Evolutionary conservation across 495 filamentous ascomycete genomes (phyloP).

Genomic region (Pyronema omphalodes): DNA sequence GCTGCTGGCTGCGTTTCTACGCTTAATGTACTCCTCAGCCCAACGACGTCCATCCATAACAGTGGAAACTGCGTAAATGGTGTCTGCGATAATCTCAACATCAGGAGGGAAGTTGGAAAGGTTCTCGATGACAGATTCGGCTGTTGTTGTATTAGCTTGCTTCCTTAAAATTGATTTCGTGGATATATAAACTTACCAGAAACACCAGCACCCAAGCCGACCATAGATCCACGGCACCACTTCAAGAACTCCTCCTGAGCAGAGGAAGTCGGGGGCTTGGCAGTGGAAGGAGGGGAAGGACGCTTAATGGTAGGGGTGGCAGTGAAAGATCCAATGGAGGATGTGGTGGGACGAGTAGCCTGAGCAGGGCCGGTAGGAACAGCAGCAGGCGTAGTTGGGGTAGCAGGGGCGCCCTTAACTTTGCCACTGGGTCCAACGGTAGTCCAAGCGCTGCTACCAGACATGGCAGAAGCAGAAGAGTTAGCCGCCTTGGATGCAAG

Average conservation of each 20-base stretch:
- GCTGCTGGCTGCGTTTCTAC: conserved; percentile 78
- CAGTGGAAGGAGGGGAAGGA: conserved; percentile 20
- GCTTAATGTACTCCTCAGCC: conserved; percentile 80
- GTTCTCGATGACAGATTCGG: conserved; percentile 59
- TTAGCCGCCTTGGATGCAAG: conserved; percentile 60
- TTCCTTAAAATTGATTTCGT: not conserved
- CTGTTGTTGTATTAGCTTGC: conserved; percentile 31
- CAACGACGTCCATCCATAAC: conserved; percentile 85
- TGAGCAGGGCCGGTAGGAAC: conserved; percentile 34
- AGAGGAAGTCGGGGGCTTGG: conserved; percentile 36
- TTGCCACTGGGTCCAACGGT: conserved; percentile 93
- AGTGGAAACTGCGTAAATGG: conserved; percentile 65
- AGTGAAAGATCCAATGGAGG: conserved; percentile 27
- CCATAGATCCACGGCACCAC: conserved; percentile 65
- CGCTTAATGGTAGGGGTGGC: conserved; percentile 11
- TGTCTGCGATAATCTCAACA: conserved; percentile 64
- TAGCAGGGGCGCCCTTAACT: conserved; percentile 42
- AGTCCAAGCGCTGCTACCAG: conserved; percentile 57
- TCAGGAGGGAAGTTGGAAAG: conserved; percentile 61
- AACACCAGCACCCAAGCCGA: conserved; percentile 30
- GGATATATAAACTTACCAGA: not conserved
- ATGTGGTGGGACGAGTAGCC: conserved; percentile 34
- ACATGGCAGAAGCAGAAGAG: conserved; percentile 17
- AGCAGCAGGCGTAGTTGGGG: conserved; percentile 34
- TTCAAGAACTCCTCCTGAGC: conserved; percentile 77